Base-by-base conservation (phyloP, 176 grass and related monocot genomes). In the Puya raimondii region DNA sequence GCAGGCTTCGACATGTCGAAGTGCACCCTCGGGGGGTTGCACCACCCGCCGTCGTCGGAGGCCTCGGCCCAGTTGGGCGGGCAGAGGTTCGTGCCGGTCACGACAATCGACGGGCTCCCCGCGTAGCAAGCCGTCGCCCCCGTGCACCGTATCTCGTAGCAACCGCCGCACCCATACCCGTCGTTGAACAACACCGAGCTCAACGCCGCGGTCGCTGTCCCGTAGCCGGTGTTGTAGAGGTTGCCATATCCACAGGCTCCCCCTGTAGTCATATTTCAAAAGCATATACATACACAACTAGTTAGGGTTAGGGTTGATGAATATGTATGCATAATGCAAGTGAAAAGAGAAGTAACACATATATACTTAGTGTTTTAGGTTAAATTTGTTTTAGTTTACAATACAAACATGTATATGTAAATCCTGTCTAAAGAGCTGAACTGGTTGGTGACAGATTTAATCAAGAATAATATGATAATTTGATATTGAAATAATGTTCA, bases 81-180 rank as follows among this genome's bases (percentile, higher is more conserved):
- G 77, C 87, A 91, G 8, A 96, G 85, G 80, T 96, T 96, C 48
- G 91, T 96, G 15, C 76, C 91, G 9, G 88, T 96, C 22, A 91
- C 11, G 21, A 53, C 10, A 15, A 84, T 80, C 4, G 78, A 64
- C 7, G 82, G 77, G 1, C 80, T 79, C 0, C 85, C 85, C 0
- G 76, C 11, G 23, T 58, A 52, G 77, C 92, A 96, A 48, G 57
- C 73, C 4, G n/a, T 12, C 0, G 88, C 79, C 18, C 51, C 47
- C 0, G 13, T 10, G 80, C 92, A 91, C 0, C 85, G 83, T 11
- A 96, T 66, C 80, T 96, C 67, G 71, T 79, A 96, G 80, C 88
- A 91, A 53, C 71, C 49, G 14, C 66, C 82, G 29, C 82, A 80
- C 17, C 65, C 76, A 2, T 59, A 50, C 3, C 76, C 82, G 0